Conservation (phyloP, 345 rosid genomes). For the Sonneratia alba region DNA sequence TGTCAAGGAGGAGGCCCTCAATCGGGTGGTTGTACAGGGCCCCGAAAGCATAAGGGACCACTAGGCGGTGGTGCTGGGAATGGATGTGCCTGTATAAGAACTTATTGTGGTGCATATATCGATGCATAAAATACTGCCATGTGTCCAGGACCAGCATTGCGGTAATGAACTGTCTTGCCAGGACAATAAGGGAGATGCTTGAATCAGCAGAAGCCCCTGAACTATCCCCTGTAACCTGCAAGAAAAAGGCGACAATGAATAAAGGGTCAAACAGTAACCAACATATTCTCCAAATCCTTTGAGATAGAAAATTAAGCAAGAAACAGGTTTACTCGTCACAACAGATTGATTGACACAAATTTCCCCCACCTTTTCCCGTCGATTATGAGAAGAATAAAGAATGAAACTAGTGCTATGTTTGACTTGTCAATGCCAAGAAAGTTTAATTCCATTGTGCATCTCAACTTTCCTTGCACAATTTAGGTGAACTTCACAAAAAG, state of each 20-base stretch:
- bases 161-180: conserved; percentile 50
- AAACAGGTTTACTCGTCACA: background rate
- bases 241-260: background rate
- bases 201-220: conserved; percentile 19
- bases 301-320: background rate
- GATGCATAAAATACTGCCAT: conserved; percentile 83
- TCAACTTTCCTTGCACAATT: too few species aligned
- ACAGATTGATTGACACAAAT: background rate
- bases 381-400: background rate
- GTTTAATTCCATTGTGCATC: background rate
- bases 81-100: conserved; percentile 72
- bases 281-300: too few species aligned
- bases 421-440: too few species aligned
- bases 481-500: too few species aligned
- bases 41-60: conserved; percentile 77
- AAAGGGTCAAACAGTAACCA: background rate
- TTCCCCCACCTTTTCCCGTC: too few species aligned
- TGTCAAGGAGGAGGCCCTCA: conserved; percentile 73
- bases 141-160: conserved; percentile 76
- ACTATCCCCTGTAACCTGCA: conserved; percentile 65
- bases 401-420: too few species aligned
- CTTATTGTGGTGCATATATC: conserved; percentile 79
- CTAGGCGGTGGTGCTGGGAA: conserved; percentile 74
- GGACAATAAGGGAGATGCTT: conserved; percentile 36
- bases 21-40: conserved; percentile 74